Evolutionary conservation across 108 stramenopile species (phyloP), one percentile per base, ranked within the genome.

Genomic region (Cyclotella cryptica): DNA sequence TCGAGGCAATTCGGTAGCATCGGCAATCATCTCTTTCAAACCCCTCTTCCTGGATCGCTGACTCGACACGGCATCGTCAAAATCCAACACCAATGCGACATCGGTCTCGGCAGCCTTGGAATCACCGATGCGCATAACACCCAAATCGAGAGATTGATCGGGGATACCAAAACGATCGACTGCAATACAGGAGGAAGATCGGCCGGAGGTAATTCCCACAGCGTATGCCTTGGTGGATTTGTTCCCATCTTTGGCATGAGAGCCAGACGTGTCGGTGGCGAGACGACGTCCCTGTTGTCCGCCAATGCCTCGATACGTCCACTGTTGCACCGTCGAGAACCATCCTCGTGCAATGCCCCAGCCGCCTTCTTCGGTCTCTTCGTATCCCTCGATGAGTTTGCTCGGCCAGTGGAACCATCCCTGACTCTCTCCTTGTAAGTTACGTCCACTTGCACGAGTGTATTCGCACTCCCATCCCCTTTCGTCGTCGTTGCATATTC

Each of bases 401-500:
- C 35, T 35, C 4, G 35, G 35, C 35, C 35, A 35, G 6, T 24
- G 57, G 29, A 29, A 59, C 26, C 29, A 29, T 15, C 22, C 58
- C 10, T 21, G 3, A 21, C 58, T 26, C 58, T 59, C 21, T 15
- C 18, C 5, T 1, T 8, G 29, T 17, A 42, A 35, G 28, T 13
- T 17, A 3, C 62, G 62, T 15, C 39, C n/a, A 40, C 14, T 45
- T 10, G 14, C 3, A 22, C n/a, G 27, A 15, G n/a, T 15, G 35
- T 63, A 63, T 24, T 73, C 60, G 29, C 72, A 73, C 22, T 61
- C 45, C 72, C 72, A 73, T 19, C 45, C 72, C n/a, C 30, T 18
- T 17, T 29, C 47, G 9, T 77, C 45, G 19, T 77, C 67, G 46
- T 69, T 69, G 35, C 76, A 77, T n/a, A 77, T 15, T 35, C 76